A percentile compares a stretch with the other conserved stretches of the same genome.
Conservation (phyloP, 345 rosid species). For the Dovyalis caffra region DNA sequence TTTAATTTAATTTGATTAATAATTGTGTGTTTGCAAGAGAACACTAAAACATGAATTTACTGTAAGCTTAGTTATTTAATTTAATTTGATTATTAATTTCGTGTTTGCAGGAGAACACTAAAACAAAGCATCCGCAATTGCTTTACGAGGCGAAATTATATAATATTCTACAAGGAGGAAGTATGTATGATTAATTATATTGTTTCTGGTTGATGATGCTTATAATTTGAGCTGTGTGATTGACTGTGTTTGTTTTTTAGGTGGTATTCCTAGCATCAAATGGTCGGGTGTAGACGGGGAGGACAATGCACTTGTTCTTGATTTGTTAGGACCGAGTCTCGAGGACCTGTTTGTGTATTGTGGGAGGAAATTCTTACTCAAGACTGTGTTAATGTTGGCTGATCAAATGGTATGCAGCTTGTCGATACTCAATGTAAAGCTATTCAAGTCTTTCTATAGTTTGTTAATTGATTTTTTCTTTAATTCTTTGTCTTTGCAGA, state of each 20-base stretch:
- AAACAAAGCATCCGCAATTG: constrained; percentile 87
- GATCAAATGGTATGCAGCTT: constrained; percentile 72
- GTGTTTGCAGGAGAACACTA: constrained; percentile 73
- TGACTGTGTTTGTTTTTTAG: constrained; percentile 36
- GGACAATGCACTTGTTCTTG: constrained; percentile 75
- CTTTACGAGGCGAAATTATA: constrained; percentile 85
- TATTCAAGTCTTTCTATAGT: neutral
- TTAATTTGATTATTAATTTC: too few relatives aligned
- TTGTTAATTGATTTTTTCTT: too few relatives aligned
- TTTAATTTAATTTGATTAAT: neutral
- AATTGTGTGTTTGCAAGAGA: too few relatives aligned
- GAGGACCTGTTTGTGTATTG: constrained; percentile 90
- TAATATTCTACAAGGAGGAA: constrained; percentile 86
- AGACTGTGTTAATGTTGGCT: constrained; percentile 88
- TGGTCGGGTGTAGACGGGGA: constrained; percentile 89
- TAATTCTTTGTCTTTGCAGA: constrained; percentile 28
- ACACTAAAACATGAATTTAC: too few relatives aligned
- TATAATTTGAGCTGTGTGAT: too few relatives aligned
- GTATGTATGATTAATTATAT: constrained; percentile 55
- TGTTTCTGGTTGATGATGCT: neutral
- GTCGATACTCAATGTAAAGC: neutral
- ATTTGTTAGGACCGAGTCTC: constrained; percentile 92
- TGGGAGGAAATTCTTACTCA: constrained; percentile 81
- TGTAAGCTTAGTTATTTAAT: too few relatives aligned
- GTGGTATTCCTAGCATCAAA: constrained; percentile 75